Evolutionary conservation across 2,329 filamentous ascomycete species (phyloP), one percentile per base, ranked within the genome.

Genomic region (Pseudogymnoascus sp.): DNA sequence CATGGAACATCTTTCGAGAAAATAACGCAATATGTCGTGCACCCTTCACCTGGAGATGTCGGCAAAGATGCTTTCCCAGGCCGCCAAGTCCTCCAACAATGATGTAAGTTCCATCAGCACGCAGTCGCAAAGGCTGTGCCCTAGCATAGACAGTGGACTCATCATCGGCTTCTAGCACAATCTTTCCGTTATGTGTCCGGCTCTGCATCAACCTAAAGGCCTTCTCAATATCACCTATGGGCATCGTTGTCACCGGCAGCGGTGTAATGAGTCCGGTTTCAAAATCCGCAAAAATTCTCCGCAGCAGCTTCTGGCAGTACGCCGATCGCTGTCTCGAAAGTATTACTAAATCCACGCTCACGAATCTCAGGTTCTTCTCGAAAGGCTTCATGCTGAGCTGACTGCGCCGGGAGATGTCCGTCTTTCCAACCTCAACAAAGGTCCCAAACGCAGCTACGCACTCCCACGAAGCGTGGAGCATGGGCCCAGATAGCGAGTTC

Each of bases 371-470:
- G 16, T 39, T 39, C 6, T 19, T 16, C 38, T 39, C 38, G 38
- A 39, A 39, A 16, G 16, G 38, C 7, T 39, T 4, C n/a, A 39
- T 16, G 38, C n/a, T 19, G 1, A 39, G 38, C 8, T 39, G n/a
- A 39, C 38, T 19, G n/a, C 16, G n/a, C 10, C 38, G n/a, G n/a
- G 16, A 19, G 16, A 39, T 16, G 16, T 39, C 38, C 16, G n/a
- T 68, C 43, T 76, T 76, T 1, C 75, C 75, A n/a, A 79, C 70
- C 64, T 79, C 77, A 0, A 79, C 65, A 52, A 79, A 77, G 0
- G 73, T 67, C 2, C 77, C 77, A 61, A 75, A 76, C 1, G 68
- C 65, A 1, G 75, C 72, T 4, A 79, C 35, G 61, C 73, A 75
- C 5, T 71, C 62, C 74, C 73, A 77, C 1, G 72, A 68, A 6